Conservation (phyloP, 2,329 filamentous ascomycete species). For the Hortaea sp. region DNA sequence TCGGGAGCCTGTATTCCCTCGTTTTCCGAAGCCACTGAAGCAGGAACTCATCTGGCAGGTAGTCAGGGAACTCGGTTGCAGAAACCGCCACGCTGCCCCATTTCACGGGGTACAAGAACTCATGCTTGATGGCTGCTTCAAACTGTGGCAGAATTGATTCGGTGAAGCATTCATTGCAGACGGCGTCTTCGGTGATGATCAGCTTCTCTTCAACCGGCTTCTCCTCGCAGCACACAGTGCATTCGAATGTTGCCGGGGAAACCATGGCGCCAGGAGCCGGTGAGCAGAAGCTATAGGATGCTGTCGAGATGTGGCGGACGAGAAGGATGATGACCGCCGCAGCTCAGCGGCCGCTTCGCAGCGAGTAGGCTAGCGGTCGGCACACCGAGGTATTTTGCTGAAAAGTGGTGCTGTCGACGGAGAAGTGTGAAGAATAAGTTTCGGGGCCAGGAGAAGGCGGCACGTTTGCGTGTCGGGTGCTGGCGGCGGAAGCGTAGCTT, state of each 20-base stretch:
- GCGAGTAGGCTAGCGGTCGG: no score
- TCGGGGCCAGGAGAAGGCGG: no score
- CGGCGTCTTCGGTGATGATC: constrained; percentile 1
- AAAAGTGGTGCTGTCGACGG: no score
- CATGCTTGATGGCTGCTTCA: constrained; percentile 1
- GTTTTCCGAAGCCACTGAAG: background rate
- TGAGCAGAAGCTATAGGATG: no score
- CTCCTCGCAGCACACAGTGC: constrained; percentile 1
- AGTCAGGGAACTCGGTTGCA: background rate
- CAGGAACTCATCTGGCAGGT: background rate
- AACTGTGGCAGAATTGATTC: constrained; percentile 1
- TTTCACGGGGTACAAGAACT: constrained; percentile 1
- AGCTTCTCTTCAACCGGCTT: background rate
- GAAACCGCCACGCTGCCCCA: constrained; percentile 2
- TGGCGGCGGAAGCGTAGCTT: no score
- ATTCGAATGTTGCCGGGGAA: background rate
- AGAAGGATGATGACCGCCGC: no score
- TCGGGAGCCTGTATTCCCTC: constrained; percentile 1
- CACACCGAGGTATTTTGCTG: no score
- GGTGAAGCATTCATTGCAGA: constrained; percentile 3
- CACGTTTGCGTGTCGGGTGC: no score
- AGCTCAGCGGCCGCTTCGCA: no score
- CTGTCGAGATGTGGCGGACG: no score
- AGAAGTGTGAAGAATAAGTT: no score
- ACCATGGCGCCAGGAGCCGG: no score